Conservation (phyloP, 1,139 yeast genomes). For the Debaryomyces coudertii region DNA sequence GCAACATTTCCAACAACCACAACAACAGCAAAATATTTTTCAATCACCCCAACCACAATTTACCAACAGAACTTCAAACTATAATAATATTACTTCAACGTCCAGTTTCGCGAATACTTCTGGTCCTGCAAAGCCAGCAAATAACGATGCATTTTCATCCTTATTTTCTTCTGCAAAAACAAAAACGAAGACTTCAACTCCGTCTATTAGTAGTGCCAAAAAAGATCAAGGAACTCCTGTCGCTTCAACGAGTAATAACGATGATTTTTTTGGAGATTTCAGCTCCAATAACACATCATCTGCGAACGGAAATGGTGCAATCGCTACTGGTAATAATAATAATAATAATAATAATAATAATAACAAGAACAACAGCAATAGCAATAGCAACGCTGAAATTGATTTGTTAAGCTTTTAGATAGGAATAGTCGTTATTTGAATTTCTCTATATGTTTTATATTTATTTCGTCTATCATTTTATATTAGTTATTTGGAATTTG, state of each 20-base stretch:
- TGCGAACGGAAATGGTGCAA: constrained; percentile 12
- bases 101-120: constrained; percentile 23
- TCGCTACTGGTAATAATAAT: constrained; percentile 15
- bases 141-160: constrained; percentile 79
- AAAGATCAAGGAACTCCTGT: constrained; percentile 10
- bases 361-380: constrained; percentile 14
- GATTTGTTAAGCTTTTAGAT: constrained; percentile 38
- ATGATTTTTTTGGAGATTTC: constrained; percentile 28
- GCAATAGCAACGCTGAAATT: constrained; percentile 28
- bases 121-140: constrained; percentile 39
- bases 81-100: constrained; percentile 10
- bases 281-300: constrained; percentile 18
- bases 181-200: constrained; percentile 26
- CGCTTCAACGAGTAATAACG: constrained; percentile 16
- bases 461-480: constrained; percentile 1
- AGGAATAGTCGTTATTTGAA: not conserved
- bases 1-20: constrained; percentile 20
- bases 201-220: constrained; percentile 12
- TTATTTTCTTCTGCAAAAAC: constrained; percentile 75
- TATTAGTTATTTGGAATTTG: no score
- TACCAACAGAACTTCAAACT: constrained; percentile 16
- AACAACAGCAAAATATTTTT: constrained; percentile 15
- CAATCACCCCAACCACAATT: constrained; percentile 20
- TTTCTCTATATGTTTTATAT: constrained; percentile 7
- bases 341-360: constrained; percentile 15